Evolutionary conservation across 768 basidiomycete genomes (phyloP), one percentile per base, ranked within the genome.

Genomic region (Termitomyces sp.): DNA sequence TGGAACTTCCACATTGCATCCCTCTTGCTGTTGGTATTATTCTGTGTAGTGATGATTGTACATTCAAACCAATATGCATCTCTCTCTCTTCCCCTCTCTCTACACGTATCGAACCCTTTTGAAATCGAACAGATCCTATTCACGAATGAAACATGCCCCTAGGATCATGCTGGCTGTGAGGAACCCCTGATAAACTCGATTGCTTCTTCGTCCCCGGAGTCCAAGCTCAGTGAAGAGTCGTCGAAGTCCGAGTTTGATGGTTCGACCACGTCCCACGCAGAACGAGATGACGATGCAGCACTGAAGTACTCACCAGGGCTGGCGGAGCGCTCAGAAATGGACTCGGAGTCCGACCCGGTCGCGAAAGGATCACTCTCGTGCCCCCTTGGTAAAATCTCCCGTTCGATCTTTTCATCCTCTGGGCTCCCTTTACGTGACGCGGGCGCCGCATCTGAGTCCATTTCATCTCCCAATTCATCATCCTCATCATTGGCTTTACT

Each of bases 261-360:
- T 37, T 61, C 56, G n/a, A 58, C 26, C 21, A 55, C 14, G 15
- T 61, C 56, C 56, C 56, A 57, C 21, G 26, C 38, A 31, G 55
- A 54, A 9, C 35, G 15, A 26, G 55, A 50, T 5, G 55, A 57
- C 21, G 60, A 44, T 40, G 37, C 12, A n/a, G 26, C 6, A 30
- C 50, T 41, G 40, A 42, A 15, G 26, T 55, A 56, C 9, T 47
- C 47, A 30, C 31, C 31, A 10, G 56, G 56, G 28, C 56, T 57
- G 15, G 26, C 38, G 21, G 55, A 54, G 6, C 38, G 43, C 10
- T 40, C 43, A 44, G 56, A 60, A 10, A 35, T 41, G 15, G 38
- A 40, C 4, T 56, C 53, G 4, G 53, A 52, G 14, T 59, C 53
- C 2, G 60, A 57, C 17, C 49, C 50, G 33, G 43, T 38, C 19